Percentiles rank a stretch among this genome's conserved stretches.
Evolutionary conservation across 2,329 filamentous ascomycete genomes (phyloP).

Genomic region (Ophiocordyceps camponoti-saundersi): DNA sequence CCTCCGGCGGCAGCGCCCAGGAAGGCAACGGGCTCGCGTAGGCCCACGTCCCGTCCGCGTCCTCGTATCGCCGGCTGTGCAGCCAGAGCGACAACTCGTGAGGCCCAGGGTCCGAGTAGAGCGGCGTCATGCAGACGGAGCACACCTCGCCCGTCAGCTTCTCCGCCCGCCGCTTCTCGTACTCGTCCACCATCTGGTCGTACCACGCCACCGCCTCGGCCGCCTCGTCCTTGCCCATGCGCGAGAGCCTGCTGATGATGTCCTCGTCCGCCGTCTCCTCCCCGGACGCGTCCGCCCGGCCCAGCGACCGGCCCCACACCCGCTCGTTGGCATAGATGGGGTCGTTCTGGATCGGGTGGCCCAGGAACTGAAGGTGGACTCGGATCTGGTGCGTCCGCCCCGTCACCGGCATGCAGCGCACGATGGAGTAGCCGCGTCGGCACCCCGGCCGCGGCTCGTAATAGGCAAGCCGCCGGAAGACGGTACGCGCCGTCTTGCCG

Average conservation of each 20-base stretch:
- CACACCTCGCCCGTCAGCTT: conserved; percentile 80
- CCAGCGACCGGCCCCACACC: conserved; percentile 75
- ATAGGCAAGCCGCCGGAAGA: conserved; percentile 87
- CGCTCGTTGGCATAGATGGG: conserved; percentile 92
- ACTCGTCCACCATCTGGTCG: conserved; percentile 80
- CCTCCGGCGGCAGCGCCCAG: conserved; percentile 73
- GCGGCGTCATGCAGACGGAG: conserved; percentile 63
- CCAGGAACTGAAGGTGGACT: conserved; percentile 86
- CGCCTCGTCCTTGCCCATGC: conserved; percentile 89
- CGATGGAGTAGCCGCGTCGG: conserved; percentile 70
- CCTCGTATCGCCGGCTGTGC: conserved; percentile 81
- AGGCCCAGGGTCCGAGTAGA: conserved; percentile 81
- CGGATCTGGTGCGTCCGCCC: conserved; percentile 89
- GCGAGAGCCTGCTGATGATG: conserved; percentile 67
- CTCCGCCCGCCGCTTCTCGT: conserved; percentile 82
- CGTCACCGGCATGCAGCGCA: conserved; percentile 83
- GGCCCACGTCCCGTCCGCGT: conserved; percentile 66
- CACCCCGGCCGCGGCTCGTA: conserved; percentile 41
- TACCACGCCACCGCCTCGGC: conserved; percentile 86
- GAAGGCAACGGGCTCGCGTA: conserved; percentile 71
- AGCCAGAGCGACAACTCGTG: conserved; percentile 90
- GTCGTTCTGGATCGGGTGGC: conserved; percentile 91
- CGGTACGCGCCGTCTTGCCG: conserved; percentile 75
- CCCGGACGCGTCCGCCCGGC: conserved; percentile 46
- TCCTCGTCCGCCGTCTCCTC: conserved; percentile 66